Percentiles rank a stretch among this genome's conserved stretches.
Evolutionary conservation across 2,329 filamentous ascomycete genomes (phyloP).

Genomic region (Fusarium ambrosium): DNA sequence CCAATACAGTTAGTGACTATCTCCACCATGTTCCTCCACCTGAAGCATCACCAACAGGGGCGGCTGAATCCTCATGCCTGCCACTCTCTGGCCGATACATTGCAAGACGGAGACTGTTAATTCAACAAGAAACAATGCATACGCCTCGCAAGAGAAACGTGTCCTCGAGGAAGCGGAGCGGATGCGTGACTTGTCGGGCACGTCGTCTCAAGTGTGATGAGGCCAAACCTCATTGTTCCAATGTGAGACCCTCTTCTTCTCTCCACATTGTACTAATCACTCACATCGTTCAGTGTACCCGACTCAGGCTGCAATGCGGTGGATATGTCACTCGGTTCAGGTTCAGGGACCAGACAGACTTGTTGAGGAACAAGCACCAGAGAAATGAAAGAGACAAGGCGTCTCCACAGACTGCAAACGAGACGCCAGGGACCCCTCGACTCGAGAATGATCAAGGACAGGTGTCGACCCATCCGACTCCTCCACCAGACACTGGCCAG

Average conservation of each 20-base stretch:
- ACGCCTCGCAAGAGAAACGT: not conserved
- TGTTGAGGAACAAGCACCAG: slow-evolving; percentile 1
- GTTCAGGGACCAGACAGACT: slow-evolving; percentile 34
- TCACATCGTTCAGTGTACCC: slow-evolving; percentile 7
- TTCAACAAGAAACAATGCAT: not conserved
- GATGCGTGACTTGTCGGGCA: slow-evolving; percentile 24
- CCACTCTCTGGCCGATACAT: not conserved
- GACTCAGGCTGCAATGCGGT: slow-evolving; percentile 25
- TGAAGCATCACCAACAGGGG: not conserved
- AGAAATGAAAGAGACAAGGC: not conserved
- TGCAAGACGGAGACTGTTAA: not conserved
- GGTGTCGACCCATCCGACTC: not conserved
- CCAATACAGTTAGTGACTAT: not conserved
- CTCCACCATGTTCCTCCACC: not conserved
- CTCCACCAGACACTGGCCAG: not conserved
- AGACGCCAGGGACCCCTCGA: not conserved
- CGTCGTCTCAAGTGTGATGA: slow-evolving; percentile 29
- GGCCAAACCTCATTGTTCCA: slow-evolving; percentile 26
- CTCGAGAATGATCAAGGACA: not conserved
- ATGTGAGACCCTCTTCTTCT: slow-evolving; percentile 2
- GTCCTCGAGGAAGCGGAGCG: not conserved
- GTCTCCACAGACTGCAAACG: not conserved
- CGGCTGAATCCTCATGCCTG: not conserved
- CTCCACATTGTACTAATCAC: not conserved
- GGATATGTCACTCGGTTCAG: slow-evolving; percentile 27